These are phyloP conservation scores for Cenchrus americanus DNA, from an alignment of 176 grass and related monocot species.

Conservation along the genomic window DNA sequence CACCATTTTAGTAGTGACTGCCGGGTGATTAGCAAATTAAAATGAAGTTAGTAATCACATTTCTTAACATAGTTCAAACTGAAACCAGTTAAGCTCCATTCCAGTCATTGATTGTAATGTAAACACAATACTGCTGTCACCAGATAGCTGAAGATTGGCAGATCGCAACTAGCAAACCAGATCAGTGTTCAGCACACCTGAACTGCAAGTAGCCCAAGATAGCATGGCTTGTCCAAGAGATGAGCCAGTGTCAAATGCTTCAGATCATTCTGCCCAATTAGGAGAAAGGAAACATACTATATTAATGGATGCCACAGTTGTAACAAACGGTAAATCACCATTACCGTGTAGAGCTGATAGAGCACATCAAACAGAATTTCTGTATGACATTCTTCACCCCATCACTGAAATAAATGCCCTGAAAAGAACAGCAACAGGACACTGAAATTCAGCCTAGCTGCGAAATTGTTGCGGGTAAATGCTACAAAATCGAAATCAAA, in stretches of 20 bases:
- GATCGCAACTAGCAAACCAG: conserved; percentile 1
- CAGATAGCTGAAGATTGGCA: neutral
- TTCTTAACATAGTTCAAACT: neutral
- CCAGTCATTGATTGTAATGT: neutral
- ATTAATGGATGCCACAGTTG: neutral
- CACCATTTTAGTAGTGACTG: no score
- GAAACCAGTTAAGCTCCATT: neutral
- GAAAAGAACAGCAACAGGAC: conserved; percentile 32
- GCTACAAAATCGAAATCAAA: neutral
- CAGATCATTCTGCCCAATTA: conserved; percentile 66
- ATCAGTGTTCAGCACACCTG: conserved; percentile 53
- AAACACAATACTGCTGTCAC: neutral
- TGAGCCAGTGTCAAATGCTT: conserved; percentile 90
- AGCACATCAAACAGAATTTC: conserved; percentile 96
- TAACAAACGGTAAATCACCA: conserved; percentile 48
- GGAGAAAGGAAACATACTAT: conserved; percentile 11
- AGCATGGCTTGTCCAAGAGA: conserved; percentile 99
- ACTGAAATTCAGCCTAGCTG: conserved; percentile 18
- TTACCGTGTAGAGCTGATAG: conserved; percentile 81
- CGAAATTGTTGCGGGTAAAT: neutral
- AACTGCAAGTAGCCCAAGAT: conserved; percentile 90
- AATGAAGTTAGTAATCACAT: neutral
- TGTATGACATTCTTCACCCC: conserved; percentile 90
- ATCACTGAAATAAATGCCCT: conserved; percentile 90
- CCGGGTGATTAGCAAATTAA: neutral